Evolutionary conservation across 2,329 filamentous ascomycete species (phyloP).

Genomic region (Didymellaceae sp.): DNA sequence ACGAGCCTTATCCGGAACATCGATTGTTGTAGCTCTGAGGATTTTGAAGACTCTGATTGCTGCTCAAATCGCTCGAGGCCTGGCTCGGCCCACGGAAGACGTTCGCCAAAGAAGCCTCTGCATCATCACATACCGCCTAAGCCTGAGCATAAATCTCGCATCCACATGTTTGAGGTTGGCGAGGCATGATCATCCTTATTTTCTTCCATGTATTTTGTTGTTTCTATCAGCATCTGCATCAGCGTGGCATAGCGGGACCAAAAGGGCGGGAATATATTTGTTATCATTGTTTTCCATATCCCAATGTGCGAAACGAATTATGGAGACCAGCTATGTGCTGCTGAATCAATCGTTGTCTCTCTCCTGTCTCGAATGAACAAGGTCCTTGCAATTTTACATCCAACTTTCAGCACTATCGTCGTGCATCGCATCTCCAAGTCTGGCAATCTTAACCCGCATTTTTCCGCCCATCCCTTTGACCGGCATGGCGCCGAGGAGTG

Average conservation of each 20-base stretch:
- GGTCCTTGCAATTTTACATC: too few relatives aligned
- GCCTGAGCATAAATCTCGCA: constrained; percentile 45
- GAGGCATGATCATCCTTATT: constrained; percentile 22
- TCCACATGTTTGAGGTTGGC: constrained; percentile 51
- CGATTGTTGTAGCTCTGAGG: constrained; percentile 79
- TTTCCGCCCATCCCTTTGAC: constrained; percentile 7
- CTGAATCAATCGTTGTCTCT: too few relatives aligned
- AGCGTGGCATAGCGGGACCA: constrained; percentile 16
- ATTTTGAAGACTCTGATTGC: constrained; percentile 68
- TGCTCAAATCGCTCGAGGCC: constrained; percentile 63
- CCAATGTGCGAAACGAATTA: too few relatives aligned
- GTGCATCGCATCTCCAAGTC: constrained; percentile 5
- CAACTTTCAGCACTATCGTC: too few relatives aligned
- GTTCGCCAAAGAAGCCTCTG: constrained; percentile 49
- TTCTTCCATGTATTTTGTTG: neutral
- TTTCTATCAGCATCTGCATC: constrained; percentile 17
- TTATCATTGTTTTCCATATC: neutral
- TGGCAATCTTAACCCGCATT: constrained; percentile 9
- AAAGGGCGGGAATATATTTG: constrained; percentile 2
- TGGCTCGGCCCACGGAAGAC: constrained; percentile 40
- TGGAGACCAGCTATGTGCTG: too few relatives aligned
- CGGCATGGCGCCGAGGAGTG: constrained; percentile 16
- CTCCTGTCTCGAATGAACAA: too few relatives aligned
- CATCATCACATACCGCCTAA: constrained; percentile 55
- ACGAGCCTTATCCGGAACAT: constrained; percentile 76